A percentile compares a stretch with the other conserved stretches of the same genome.
phyloP scores from a whole-genome alignment of 73 alveolate species.

The Paramecium pentaurelia region DNA sequence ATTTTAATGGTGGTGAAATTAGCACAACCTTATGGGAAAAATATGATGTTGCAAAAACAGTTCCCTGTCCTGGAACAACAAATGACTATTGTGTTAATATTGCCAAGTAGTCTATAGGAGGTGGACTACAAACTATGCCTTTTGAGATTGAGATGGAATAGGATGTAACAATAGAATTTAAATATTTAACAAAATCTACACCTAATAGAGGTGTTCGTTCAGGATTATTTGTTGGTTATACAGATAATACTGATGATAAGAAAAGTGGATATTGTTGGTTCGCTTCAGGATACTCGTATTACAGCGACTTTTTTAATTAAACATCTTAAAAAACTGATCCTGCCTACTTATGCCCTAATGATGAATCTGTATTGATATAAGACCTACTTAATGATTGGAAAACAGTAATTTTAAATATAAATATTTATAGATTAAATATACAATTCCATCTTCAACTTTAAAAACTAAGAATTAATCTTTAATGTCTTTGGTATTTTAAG shows the following conservation, averaged over 20 bases:
- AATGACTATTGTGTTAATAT: not conserved
- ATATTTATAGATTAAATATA: not conserved
- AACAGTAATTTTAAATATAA: not conserved
- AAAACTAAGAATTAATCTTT: not conserved
- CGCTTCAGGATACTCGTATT: not conserved
- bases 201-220: not conserved
- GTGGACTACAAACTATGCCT: not conserved
- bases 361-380: not conserved
- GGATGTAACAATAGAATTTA: conserved; percentile 9
- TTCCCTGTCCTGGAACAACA: not conserved
- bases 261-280: not conserved
- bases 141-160: not conserved
- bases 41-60: not conserved
- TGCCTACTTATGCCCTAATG: not conserved
- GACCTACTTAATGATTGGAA: conserved; percentile 23
- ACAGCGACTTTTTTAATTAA: not conserved
- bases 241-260: not conserved
- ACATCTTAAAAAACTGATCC: not conserved
- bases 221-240: not conserved
- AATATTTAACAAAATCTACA: not conserved
- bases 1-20: not conserved
- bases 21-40: not conserved
- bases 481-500: not conserved
- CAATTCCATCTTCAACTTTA: not conserved
- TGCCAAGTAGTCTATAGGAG: not conserved